Evolutionary conservation across 176 grass and related monocot species (phyloP).

Genomic region (Sorghum bicolor): Sorghum_bicolor_NCBIv3 NC_012879.2:54822001-54822500

Average conservation of each 20-base stretch:
- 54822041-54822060: neutral
- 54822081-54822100: neutral
- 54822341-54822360: constrained; percentile 24
- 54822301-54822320: constrained; percentile 27
- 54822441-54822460: too few species aligned
- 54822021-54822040: neutral
- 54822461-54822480: too few species aligned
- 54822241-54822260: neutral
- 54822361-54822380: constrained; percentile 29
- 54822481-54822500: too few species aligned
- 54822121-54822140: neutral
- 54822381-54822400: constrained; percentile 30
- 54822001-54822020: neutral
- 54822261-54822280: neutral
- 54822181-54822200: neutral
- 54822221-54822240: neutral
- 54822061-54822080: neutral
- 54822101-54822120: neutral
- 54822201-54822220: neutral
- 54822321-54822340: constrained; percentile 24
- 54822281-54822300: neutral
- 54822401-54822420: neutral
- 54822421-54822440: too few species aligned
- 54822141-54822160: neutral
- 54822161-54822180: neutral